Conservation (phyloP, 768 basidiomycete species). For the Tricholoma terreum region DNA sequence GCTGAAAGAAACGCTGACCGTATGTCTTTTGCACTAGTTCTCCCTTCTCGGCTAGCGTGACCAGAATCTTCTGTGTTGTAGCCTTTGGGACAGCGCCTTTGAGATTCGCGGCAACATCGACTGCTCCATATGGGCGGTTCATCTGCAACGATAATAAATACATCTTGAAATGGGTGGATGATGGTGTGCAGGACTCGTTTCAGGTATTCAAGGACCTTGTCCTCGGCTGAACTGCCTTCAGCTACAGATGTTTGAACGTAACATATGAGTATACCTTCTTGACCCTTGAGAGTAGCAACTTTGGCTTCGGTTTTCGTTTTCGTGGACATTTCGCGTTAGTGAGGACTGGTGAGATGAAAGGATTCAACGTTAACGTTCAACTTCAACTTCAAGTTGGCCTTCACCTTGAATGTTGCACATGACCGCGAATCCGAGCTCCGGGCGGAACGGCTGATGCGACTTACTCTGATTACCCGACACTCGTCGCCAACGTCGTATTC, state of each 20-base stretch:
- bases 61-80: slow-evolving; percentile 79
- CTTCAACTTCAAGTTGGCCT: no score
- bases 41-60: slow-evolving; percentile 81
- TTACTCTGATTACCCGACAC: not conserved
- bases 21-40: slow-evolving; percentile 80
- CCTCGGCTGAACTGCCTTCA: slow-evolving; percentile 53
- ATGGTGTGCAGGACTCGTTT: slow-evolving; percentile 49
- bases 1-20: slow-evolving; percentile 40
- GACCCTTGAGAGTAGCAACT: slow-evolving; percentile 62
- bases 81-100: slow-evolving; percentile 88
- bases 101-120: slow-evolving; percentile 87
- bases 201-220: slow-evolving; percentile 74
- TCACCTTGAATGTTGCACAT: slow-evolving; percentile 6
- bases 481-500: not conserved
- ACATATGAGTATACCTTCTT: slow-evolving; percentile 50
- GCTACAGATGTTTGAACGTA: not conserved
- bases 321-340: slow-evolving; percentile 35
- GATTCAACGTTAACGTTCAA: no score
- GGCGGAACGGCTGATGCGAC: not conserved
- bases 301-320: slow-evolving; percentile 57
- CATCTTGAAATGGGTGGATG: slow-evolving; percentile 3
- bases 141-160: slow-evolving; percentile 45
- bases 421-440: not conserved
- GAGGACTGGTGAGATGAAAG: not conserved
- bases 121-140: slow-evolving; percentile 92